Conservation (phyloP, 108 stramenopile species). For the Conticribra weissflogii region DNA sequence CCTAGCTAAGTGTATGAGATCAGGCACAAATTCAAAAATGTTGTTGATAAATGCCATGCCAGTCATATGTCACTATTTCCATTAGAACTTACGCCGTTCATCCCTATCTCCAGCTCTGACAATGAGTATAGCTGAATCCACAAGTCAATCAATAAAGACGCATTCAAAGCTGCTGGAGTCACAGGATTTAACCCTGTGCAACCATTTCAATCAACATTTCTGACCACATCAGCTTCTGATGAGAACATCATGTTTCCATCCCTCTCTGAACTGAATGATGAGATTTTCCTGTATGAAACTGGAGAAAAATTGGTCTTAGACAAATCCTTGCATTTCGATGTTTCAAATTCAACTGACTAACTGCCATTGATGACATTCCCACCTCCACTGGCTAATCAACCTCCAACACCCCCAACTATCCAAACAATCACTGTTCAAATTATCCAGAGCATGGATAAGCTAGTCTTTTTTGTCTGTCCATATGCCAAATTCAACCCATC, state of each 20-base stretch:
- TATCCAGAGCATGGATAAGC: too few species aligned
- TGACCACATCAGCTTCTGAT: neutral
- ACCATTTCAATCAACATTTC: conserved; percentile 1
- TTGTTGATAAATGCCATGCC: conserved; percentile 11
- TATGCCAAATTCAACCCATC: too few species aligned
- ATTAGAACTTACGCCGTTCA: conserved; percentile 5
- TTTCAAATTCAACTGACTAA: too few species aligned
- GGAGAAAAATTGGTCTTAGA: neutral
- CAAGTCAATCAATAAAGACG: neutral
- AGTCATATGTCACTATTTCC: conserved; percentile 20
- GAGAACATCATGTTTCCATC: neutral
- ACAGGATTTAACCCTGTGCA: conserved; percentile 9
- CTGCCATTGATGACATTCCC: too few species aligned
- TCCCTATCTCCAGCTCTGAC: conserved; percentile 19
- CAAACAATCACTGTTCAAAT: too few species aligned
- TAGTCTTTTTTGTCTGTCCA: too few species aligned
- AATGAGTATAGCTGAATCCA: conserved; percentile 15
- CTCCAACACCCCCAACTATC: too few species aligned
- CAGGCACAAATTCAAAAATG: neutral
- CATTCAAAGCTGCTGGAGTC: conserved; percentile 10
- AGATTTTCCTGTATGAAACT: too few species aligned
- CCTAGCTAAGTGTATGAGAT: conserved; percentile 10
- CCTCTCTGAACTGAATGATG: neutral
- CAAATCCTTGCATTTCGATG: neutral
- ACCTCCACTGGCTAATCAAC: too few species aligned